Conservation (phyloP, 768 basidiomycete species). For the Chlorophyllum brunneum region DNA sequence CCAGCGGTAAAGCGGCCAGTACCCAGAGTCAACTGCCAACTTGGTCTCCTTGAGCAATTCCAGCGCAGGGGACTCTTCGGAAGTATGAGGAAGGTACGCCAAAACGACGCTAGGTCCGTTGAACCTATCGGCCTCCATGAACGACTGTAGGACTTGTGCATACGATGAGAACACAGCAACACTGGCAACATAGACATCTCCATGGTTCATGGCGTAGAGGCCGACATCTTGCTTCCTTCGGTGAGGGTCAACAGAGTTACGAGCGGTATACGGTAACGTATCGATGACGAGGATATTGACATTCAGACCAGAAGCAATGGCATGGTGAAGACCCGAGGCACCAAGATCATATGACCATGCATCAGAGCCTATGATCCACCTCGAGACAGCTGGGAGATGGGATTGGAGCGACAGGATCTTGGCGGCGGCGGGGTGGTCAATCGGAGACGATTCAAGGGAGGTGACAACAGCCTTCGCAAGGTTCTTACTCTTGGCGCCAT, state of each 20-base stretch:
- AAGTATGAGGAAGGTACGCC: slow-evolving; percentile 88
- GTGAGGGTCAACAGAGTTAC: slow-evolving; percentile 62
- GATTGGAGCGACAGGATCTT: slow-evolving; percentile 56
- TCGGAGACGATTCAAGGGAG: slow-evolving; percentile 38
- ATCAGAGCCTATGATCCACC: slow-evolving; percentile 99
- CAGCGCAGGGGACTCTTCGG: slow-evolving; percentile 74
- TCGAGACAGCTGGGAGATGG: slow-evolving; percentile 64
- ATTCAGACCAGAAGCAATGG: slow-evolving; percentile 85
- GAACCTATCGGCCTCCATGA: slow-evolving; percentile 89
- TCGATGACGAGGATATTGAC: slow-evolving; percentile 96
- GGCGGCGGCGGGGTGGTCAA: slow-evolving; percentile 41
- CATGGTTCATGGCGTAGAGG: slow-evolving; percentile 97
- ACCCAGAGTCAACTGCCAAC: slow-evolving; percentile 90
- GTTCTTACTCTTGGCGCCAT: slow-evolving; percentile 53
- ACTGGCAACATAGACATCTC: slow-evolving; percentile 93
- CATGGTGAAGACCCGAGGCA: slow-evolving; percentile 91
- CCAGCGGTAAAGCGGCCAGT: slow-evolving; percentile 99
- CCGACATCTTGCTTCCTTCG: slow-evolving; percentile 95
- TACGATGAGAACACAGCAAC: slow-evolving; percentile 96
- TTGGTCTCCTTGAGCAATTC: slow-evolving; percentile 97
- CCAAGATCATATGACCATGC: slow-evolving; percentile 98
- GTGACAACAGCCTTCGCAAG: slow-evolving; percentile 56
- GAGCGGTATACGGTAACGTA: slow-evolving; percentile 81
- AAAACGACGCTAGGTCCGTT: slow-evolving; percentile 88
- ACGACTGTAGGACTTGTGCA: slow-evolving; percentile 85